A percentile compares a stretch with the other conserved stretches of the same genome.
Conservation (phyloP, 2,329 filamentous ascomycete species). For the Colletotrichum caudatum region DNA sequence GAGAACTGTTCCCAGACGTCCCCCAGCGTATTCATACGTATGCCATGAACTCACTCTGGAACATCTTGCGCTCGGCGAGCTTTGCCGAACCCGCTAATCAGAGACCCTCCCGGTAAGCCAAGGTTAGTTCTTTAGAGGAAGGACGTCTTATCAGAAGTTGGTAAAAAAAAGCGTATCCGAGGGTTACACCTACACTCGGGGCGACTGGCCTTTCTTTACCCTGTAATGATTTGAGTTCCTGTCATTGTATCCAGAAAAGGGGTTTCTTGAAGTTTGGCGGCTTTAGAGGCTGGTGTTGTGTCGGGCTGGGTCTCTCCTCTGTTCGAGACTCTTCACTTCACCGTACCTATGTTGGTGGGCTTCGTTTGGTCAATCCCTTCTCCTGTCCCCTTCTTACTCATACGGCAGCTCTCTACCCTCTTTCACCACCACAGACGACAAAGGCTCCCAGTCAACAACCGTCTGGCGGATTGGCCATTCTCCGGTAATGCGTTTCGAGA, state of each 20-base stretch:
- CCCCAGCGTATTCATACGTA: neutral
- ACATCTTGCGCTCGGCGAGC: neutral
- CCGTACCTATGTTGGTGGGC: no score
- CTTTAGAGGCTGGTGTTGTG: no score
- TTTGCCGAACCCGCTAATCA: neutral
- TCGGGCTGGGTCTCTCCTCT: neutral
- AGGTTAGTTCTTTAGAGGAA: neutral
- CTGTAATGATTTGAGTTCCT: neutral
- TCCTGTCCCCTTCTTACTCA: neutral
- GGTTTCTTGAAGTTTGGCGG: neutral
- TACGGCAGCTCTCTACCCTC: neutral
- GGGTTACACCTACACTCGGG: neutral
- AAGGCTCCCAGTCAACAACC: neutral
- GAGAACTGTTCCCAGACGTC: neutral
- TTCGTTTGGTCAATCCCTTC: neutral
- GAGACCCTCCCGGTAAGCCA: neutral
- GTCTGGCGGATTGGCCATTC: neutral
- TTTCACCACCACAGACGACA: neutral
- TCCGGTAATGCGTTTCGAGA: neutral
- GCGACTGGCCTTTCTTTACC: neutral
- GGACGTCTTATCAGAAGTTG: neutral
- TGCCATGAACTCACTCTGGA: neutral
- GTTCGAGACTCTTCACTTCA: neutral
- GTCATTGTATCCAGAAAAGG: no score
- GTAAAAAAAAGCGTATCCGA: neutral